Base-by-base conservation (phyloP, 305 asterid genomes). In the Nicotiana rustica region DNA sequence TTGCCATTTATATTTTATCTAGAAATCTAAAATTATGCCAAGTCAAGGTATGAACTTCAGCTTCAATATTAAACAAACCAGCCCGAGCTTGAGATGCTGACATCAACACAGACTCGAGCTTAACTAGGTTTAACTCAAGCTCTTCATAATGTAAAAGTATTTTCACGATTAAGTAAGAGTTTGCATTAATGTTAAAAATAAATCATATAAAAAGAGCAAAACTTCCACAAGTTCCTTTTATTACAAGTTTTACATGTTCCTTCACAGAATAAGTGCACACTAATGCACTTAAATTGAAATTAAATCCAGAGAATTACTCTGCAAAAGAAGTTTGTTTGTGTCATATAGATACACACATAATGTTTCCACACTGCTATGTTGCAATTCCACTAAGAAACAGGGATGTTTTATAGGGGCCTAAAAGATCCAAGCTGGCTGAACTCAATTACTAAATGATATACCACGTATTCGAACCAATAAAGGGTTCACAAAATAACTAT, bases 211-310 rank as follows among this genome's bases (percentile, higher is more conserved):
- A 71, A 75, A 52, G 61, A 75, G 47, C 57, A 52, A 75, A 5
- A 75, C 47, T 73, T 73, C 29, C 10, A 15, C 29, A 15, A 10
- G 57, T 15, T 18, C 29, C 57, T 25, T 49, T 49, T 14, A 12
- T 13, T 47, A 73, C 79, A 75, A 75, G 79, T 29, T 75, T 8
- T 25, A 36, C 64, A 52, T 49, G 47, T 75, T 75, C 79, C 65
- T 52, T 75, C 5, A 52, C 25, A 6, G 61, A 73, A 52, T 75
- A 14, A 52, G 17, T 29, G 17, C 25, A 15, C 79, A 57, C 31
- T 60, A 73, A 73, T 73, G 61, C 35, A 73, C 36, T 47, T 13
- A 47, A 6, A 2, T 10, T 52, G 15, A 52, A 52, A 52, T 52
- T 52, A 52, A 52, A 52, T 52, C 17, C 57, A 12, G 57, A 52